Percentiles rank a stretch among this genome's conserved stretches.
These are phyloP conservation scores for Vitis amurensis DNA, from an alignment of 164 flowering plant genomes.

Conservation along the genomic window DNA sequence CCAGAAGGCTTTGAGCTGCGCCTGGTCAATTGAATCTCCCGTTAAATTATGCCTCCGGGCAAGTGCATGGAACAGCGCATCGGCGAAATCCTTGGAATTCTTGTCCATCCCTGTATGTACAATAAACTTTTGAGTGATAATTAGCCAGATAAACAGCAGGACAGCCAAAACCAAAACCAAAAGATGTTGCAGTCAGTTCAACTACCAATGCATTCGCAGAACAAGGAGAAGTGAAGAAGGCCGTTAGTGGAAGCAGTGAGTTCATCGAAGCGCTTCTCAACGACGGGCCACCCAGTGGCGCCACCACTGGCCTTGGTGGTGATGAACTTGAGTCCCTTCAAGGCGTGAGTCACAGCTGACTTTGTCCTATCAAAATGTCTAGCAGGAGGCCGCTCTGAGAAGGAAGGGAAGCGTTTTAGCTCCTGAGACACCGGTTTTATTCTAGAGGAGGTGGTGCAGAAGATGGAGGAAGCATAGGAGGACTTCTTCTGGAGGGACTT, in stretches of 20 bases:
- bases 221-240: conserved; percentile 18
- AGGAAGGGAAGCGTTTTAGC: too few relatives aligned
- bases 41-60: conserved; percentile 8
- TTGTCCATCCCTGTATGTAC: conserved; percentile 26
- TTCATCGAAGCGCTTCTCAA: conserved; percentile 29
- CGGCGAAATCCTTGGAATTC: conserved; percentile 33
- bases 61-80: conserved; percentile 27
- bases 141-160: too few relatives aligned
- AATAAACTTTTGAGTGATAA: too few relatives aligned
- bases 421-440: too few relatives aligned
- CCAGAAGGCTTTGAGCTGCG: conserved; percentile 32
- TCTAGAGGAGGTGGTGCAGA: too few relatives aligned
- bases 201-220: conserved; percentile 32
- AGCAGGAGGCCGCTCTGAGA: conserved; percentile 3
- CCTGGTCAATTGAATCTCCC: conserved; percentile 22
- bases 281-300: conserved; percentile 21
- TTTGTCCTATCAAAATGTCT: conserved; percentile 19
- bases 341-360: conserved; percentile 24
- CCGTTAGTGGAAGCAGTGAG: conserved; percentile 23
- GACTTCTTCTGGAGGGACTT: too few relatives aligned
- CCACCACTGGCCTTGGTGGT: conserved; percentile 18
- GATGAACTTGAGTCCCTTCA: conserved; percentile 36
- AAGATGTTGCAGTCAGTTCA: neutral
- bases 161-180: neutral
- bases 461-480: too few relatives aligned